These are phyloP conservation scores for Tylopilus intermedius DNA, from an alignment of 768 basidiomycete genomes.

Conservation along the genomic window DNA sequence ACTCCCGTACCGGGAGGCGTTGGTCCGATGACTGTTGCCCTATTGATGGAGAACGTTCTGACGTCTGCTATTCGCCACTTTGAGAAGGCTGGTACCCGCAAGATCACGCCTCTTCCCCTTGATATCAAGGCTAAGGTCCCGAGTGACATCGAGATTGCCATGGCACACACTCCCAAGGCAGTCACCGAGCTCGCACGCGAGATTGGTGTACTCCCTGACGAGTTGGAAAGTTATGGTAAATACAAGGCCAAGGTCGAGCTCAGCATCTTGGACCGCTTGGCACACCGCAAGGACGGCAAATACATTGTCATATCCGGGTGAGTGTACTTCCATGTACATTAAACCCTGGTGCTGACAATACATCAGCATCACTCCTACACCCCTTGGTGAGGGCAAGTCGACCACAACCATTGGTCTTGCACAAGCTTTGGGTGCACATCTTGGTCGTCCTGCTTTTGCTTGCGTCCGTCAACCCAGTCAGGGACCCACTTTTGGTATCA, in stretches of 20 bases:
- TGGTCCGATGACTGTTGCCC: constrained; percentile 99
- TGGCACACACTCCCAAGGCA: constrained; percentile 90
- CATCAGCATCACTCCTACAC: constrained; percentile 87
- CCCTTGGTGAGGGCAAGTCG: constrained; percentile 96
- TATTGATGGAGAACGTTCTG: constrained; percentile 95
- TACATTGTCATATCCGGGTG: constrained; percentile 95
- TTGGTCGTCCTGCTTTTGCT: constrained; percentile 88
- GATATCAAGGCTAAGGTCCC: constrained; percentile 83
- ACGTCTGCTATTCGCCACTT: constrained; percentile 78
- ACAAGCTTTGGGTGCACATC: constrained; percentile 92
- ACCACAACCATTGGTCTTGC: constrained; percentile 97
- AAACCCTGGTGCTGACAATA: background rate
- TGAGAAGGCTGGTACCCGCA: constrained; percentile 59
- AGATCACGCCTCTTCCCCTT: constrained; percentile 74
- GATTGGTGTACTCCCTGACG: constrained; percentile 79
- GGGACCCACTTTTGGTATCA: constrained; percentile 98
- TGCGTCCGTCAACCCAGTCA: constrained; percentile 98
- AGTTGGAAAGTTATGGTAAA: constrained; percentile 90
- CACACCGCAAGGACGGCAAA: constrained; percentile 86
- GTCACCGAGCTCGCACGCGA: constrained; percentile 79
- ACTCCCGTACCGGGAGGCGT: constrained; percentile 99
- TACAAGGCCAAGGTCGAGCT: constrained; percentile 98
- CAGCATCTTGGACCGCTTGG: constrained; percentile 76
- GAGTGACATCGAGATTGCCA: constrained; percentile 93
- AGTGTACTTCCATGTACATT: constrained; percentile 12